Evolutionary conservation across 2,329 filamentous ascomycete species (phyloP), one percentile per base, ranked within the genome.

Genomic region (Exserohilum rostratum): DNA sequence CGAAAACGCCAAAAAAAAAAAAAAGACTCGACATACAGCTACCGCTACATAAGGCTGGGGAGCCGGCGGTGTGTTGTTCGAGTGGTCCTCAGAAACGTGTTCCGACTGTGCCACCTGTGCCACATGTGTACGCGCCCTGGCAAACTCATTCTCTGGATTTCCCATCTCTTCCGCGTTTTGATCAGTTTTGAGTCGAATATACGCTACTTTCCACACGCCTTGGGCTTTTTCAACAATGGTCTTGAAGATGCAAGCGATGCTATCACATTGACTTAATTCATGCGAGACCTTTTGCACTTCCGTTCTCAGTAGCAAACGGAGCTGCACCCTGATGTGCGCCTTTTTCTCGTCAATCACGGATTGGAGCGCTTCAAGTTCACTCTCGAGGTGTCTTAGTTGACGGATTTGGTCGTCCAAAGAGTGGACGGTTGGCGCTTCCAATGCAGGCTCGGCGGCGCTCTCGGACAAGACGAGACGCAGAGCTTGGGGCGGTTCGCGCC

Each of bases 191-290:
- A 75, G 64, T 13, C 60, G 64, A 27, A 75, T 49, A 50, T 67
- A 72, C 17, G 72, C 57, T 18, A 72, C 50, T 34, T 57, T 63
- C 63, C 69, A 72, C 40, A 69, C 71, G 44, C 70, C 67, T 52
- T 74, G 68, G 17, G 73, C 73, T 59, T 73, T 72, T 43, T 69
- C 53, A n/a, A 66, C 66, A 38, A 77, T 66, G 17, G 76, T 71
- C 53, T 76, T 74, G 44, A 79, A 57, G 40, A 78, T 69, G 57
- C 79, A 81, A 17, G 71, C 63, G 45, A 81, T 58, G 52, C 73
- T 74, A 53, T 79, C 73, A 58, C 79, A 81, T 42, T 78, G 65
- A 51, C 72, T 63, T 11, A 80, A 59, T 15, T 79, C 73, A 33
- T 78, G 68, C 15, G 68, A 69, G 10, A 80, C 66, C n/a, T 61